Percentiles rank a stretch among this genome's conserved stretches.
Evolutionary conservation across 495 filamentous ascomycete species (phyloP).

Genomic region (Lineolata rhizophorae): DNA sequence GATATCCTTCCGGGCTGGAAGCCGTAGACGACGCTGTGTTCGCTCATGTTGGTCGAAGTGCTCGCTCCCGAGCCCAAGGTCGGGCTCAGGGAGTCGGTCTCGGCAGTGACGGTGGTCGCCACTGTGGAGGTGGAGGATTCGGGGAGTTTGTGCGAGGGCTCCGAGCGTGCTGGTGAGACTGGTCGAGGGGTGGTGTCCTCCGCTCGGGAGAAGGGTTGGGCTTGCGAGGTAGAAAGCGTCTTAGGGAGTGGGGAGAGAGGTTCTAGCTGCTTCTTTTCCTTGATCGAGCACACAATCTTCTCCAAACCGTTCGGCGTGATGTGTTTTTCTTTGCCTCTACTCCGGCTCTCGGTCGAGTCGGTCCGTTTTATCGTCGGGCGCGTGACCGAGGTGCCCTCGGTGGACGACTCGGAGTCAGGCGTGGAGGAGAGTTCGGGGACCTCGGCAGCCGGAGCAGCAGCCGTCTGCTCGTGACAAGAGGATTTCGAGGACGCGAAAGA

Average conservation of each 20-base stretch:
- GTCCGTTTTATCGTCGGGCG: constrained; percentile 33
- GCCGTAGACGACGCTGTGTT: constrained; percentile 63
- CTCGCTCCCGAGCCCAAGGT: constrained; percentile 14
- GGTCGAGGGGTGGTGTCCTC: constrained; percentile 17
- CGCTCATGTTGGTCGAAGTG: constrained; percentile 27
- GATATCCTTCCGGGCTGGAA: constrained; percentile 66
- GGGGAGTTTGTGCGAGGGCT: constrained; percentile 7
- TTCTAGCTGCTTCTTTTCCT: constrained; percentile 49
- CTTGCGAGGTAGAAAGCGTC: constrained; percentile 6
- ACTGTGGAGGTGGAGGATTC: constrained; percentile 20
- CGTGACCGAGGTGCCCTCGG: too few species aligned
- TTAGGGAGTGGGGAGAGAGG: constrained; percentile 24
- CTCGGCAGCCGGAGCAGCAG: constrained; percentile 6
- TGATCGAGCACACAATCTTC: constrained; percentile 78
- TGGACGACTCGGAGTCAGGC: constrained; percentile 52
- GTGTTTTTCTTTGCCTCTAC: constrained; percentile 62
- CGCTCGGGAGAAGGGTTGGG: constrained; percentile 20
- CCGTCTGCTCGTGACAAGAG: neutral
- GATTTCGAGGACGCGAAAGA: constrained; percentile 3
- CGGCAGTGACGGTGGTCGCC: constrained; percentile 11
- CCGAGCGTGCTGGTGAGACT: constrained; percentile 7
- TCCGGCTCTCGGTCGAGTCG: constrained; percentile 29
- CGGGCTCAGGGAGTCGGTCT: constrained; percentile 9
- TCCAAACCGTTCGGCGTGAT: constrained; percentile 72
- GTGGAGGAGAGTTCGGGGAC: constrained; percentile 78